Base-by-base conservation (phyloP, 768 basidiomycete genomes). In the Termitomyces sp. region DNA sequence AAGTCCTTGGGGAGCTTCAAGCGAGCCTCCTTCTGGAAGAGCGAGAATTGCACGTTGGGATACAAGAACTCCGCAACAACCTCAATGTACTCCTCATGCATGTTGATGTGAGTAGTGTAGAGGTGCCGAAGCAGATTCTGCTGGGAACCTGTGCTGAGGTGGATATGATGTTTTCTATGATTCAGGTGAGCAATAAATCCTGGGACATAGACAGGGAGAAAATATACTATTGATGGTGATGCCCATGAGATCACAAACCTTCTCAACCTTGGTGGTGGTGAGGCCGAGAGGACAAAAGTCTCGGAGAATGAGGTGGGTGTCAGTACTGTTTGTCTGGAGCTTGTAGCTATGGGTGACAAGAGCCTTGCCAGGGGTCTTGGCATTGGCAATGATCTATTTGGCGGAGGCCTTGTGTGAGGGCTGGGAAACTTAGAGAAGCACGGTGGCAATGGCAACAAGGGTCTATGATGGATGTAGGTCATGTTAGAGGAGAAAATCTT, bases 231-330 rank as follows among this genome's bases (percentile, higher is more conserved):
- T 94, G 76, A 98, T 93, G 33, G 95, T 98, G 71, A 98, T 97
- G 58, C 93, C 93, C 73, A 93, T 86, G 51, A 97, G 81, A 71
- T 98, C 96, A 73, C 97, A 97, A 65, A 99, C 85, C 81, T 97
- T 98, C 82, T 98, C 96, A 57, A 99, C 87, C 77, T 98, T 98
- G 80, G 88, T 91, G 50, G 97, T 96, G n/a, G 97, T 98, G 70
- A 98, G 78, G 49, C 93, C 91, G 62, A 97, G 81, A 32, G 97
- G 97, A 36, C 97, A 86, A 60, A 98, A 83, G 69, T 98, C 97
- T 95, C 95, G 98, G 49, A 99, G 89, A 48, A 98, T 88, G 63
- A 98, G 86, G 74, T 99, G 97, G 81, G 92, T 98, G 73, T 98
- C 97, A 18, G 95, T 95, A 58, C 97, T 97, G 57, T 83, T 87